phyloP scores from a whole-genome alignment of 2,329 filamentous ascomycete genomes.

The Kalaharituber pfeilii region DNA sequence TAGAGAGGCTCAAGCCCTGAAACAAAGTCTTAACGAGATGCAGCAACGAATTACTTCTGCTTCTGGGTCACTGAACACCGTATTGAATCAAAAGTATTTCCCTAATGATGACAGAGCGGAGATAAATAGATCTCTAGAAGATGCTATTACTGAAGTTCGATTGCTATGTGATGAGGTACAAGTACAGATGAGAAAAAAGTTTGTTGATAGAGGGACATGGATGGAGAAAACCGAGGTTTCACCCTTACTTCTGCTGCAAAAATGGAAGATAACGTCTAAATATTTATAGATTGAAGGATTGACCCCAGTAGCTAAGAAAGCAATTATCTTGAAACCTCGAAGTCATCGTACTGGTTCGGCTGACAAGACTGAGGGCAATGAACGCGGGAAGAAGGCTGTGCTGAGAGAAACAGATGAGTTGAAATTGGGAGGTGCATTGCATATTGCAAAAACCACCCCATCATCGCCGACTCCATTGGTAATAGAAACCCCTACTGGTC shows the following conservation, averaged over 20 bases:
- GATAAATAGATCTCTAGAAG: background rate
- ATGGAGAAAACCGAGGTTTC: background rate
- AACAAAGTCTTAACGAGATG: background rate
- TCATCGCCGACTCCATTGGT: too few relatives aligned
- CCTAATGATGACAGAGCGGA: background rate
- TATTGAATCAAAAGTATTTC: background rate
- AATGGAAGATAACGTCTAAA: background rate
- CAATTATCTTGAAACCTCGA: background rate
- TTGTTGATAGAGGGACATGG: background rate
- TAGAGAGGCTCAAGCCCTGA: background rate
- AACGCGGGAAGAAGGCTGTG: background rate
- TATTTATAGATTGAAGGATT: background rate
- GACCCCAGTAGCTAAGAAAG: background rate
- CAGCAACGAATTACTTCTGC: background rate
- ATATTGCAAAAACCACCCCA: too few relatives aligned
- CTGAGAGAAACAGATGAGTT: background rate
- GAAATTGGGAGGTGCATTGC: too few relatives aligned
- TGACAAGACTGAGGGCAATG: background rate
- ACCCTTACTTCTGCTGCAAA: background rate
- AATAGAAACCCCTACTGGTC: too few relatives aligned
- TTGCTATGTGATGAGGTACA: background rate
- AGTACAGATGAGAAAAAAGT: background rate
- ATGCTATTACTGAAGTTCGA: background rate
- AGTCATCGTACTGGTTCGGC: background rate
- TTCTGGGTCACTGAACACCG: background rate